Base-by-base conservation (phyloP, 2,329 filamentous ascomycete species). In the Ramularia collo-cygni region DNA sequence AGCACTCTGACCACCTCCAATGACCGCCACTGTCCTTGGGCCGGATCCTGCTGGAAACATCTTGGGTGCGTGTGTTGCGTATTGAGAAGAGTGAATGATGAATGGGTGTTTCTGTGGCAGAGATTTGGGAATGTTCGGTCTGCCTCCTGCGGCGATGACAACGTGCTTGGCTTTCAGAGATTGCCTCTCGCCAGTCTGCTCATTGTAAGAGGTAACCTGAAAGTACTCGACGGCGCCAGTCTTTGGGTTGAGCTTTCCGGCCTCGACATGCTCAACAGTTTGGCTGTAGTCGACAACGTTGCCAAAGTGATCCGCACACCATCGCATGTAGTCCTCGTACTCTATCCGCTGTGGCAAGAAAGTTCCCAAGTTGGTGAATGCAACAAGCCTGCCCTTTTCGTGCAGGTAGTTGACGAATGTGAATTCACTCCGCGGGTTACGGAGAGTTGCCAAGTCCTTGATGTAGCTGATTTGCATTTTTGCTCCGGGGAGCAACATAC, bases 391-490 rank as follows among this genome's bases (percentile, higher is more conserved):
- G 40, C 75, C 74, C 54, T 93, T 83, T 53, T 76, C 67, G 67
- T 93, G 84, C 9, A 96, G 76, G 63, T 96, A 96, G 66, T 95
- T 95, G 59, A 95, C 71, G 66, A 95, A 96, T 10, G 90, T 96
- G 64, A 96, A 96, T 56, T 88, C 76, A 51, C 85, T 94, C 48
- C 83, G 78, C 6, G 90, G 90, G 60, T 96, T 81, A 42, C 90
- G 77, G 52, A 95, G 72, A 3, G 86, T 92, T 3, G 90, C 90
- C 63, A 96, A 77, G 60, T 96, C 90, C 68, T 96, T 96, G 68
- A 96, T 76, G 69, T 95, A 96, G 8, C 86, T 93, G 54, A 96
- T 96, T 62, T 96, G 90, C 90, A 96, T 96, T 67, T 84, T 88
- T 37, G 89, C 85, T 4, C 88, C 89, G 0, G 88, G 86, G 3